phyloP scores from a whole-genome alignment of 2,329 filamentous ascomycete species.

The Ophiostoma himal-ulmi region DNA sequence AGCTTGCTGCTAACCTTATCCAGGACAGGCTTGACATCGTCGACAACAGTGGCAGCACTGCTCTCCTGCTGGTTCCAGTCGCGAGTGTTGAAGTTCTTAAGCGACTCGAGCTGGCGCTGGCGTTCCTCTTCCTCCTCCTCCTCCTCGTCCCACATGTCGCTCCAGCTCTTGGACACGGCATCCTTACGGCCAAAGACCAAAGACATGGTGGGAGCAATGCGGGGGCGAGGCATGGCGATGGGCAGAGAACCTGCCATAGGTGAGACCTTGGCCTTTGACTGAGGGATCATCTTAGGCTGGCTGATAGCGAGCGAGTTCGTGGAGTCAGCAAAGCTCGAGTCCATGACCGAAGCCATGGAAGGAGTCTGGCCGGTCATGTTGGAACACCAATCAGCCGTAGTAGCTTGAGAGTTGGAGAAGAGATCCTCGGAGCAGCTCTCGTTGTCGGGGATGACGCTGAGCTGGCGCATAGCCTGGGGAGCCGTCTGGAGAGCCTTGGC shows the following conservation, averaged over 20 bases:
- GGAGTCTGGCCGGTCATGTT: conserved; percentile 69
- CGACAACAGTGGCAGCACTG: conserved; percentile 41
- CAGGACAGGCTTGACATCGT: conserved; percentile 7
- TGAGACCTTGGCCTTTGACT: conserved; percentile 45
- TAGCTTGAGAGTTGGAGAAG: conserved; percentile 70
- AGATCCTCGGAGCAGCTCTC: conserved; percentile 78
- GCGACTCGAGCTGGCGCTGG: conserved; percentile 50
- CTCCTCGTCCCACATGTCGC: conserved; percentile 95
- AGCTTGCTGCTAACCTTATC: conserved; percentile 25
- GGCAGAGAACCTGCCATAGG: conserved; percentile 65
- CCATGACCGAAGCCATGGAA: conserved; percentile 75
- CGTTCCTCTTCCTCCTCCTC: conserved; percentile 63
- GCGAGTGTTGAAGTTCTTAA: conserved; percentile 64
- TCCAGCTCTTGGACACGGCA: conserved; percentile 95
- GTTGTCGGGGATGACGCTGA: conserved; percentile 77
- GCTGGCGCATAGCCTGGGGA: conserved; percentile 65
- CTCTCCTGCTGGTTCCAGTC: conserved; percentile 67
- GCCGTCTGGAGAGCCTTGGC: conserved; percentile 79
- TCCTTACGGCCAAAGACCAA: conserved; percentile 75
- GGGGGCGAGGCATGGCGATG: conserved; percentile 73
- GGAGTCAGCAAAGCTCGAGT: conserved; percentile 75
- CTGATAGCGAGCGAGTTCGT: conserved; percentile 65
- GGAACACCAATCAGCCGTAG: conserved; percentile 67
- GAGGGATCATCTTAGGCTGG: conserved; percentile 36
- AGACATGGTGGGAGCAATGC: conserved; percentile 63